Evolutionary conservation across 345 rosid species (phyloP), one percentile per base, ranked within the genome.

Genomic region (Boechera stricta): DNA sequence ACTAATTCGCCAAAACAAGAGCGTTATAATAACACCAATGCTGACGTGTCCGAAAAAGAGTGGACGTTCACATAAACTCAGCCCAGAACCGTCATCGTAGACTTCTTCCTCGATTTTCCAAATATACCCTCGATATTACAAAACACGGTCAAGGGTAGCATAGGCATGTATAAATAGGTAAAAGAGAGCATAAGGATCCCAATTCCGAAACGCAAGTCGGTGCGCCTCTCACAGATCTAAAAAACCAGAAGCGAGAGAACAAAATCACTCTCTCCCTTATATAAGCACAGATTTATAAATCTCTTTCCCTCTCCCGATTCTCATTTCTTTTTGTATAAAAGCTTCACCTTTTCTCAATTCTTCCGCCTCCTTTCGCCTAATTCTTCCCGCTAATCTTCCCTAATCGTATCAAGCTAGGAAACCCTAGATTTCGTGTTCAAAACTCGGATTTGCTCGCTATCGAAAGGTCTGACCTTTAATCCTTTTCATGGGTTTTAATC

Each of bases 201-300:
- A 60, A 65, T 5, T 3, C 29, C 74, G 35, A 75, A 49, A 47
- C 73, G 64, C 42, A 53, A 67, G 48, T 35, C 66, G 57, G 24
- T 21, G 18, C 15, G 35, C 21, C 70, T 61, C 58, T 38, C 52
- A 75, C 68, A 78, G 78, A 78, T 73, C 82, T 78, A 64, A 77
- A 74, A 44, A 67, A 33, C 16, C 53, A 71, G 76, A 70, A 77
- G 29, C 58, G 44, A 64, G 47, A 64, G 35, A 62, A 47, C 11
- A 36, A 70, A 70, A 44, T 36, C 60, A 24, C 36, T 62, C 64
- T 11, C 10, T 31, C 53, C 18, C n/a, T 15, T 51, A 47, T 77
- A 77, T 70, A 72, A 65, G 38, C 72, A 48, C 24, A 68, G 69
- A 72, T 72, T 71, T 78, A 78, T 41, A 73, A 78, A 78, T 67